These are phyloP conservation scores for Sphaerobolus stellatus DNA, from an alignment of 1,284 basidiomycete genomes.

Conservation along the genomic window DNA sequence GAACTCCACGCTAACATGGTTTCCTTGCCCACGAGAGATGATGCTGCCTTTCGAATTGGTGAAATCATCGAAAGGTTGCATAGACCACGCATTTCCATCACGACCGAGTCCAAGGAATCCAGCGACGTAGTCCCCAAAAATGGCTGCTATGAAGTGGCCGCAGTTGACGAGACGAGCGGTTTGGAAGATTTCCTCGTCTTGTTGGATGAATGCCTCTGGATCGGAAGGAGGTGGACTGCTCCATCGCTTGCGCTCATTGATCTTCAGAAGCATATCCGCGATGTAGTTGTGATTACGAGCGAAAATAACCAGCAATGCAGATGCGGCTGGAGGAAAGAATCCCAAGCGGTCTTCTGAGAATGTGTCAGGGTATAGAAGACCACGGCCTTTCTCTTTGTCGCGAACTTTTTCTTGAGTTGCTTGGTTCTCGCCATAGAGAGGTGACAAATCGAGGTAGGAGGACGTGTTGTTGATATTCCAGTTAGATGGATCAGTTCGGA, in stretches of 20 bases:
- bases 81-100: conserved; percentile 59
- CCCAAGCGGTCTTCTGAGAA: conserved; percentile 56
- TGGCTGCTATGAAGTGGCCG: neutral
- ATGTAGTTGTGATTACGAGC: conserved; percentile 77
- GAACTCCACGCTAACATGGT: conserved; percentile 65
- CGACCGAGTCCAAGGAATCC: conserved; percentile 64
- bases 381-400: conserved; percentile 43
- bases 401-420: conserved; percentile 38
- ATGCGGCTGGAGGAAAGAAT: conserved; percentile 71
- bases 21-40: conserved; percentile 66
- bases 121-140: conserved; percentile 62
- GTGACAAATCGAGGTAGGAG: conserved; percentile 65
- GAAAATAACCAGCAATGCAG: conserved; percentile 69
- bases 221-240: conserved; percentile 33
- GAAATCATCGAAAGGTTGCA: conserved; percentile 55
- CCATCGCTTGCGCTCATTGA: conserved; percentile 57
- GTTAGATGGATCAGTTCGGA: conserved; percentile 58
- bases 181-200: conserved; percentile 67
- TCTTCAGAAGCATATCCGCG: conserved; percentile 63
- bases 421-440: conserved; percentile 38
- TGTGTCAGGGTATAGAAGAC: conserved; percentile 42
- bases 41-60: conserved; percentile 44
- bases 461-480: conserved; percentile 64
- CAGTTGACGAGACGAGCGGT: conserved; percentile 69
- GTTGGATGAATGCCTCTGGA: conserved; percentile 32